Evolutionary conservation across 1,139 yeast species (phyloP), one percentile per base, ranked within the genome.

Genomic region (Keqinozyma sinolaborantium): DNA sequence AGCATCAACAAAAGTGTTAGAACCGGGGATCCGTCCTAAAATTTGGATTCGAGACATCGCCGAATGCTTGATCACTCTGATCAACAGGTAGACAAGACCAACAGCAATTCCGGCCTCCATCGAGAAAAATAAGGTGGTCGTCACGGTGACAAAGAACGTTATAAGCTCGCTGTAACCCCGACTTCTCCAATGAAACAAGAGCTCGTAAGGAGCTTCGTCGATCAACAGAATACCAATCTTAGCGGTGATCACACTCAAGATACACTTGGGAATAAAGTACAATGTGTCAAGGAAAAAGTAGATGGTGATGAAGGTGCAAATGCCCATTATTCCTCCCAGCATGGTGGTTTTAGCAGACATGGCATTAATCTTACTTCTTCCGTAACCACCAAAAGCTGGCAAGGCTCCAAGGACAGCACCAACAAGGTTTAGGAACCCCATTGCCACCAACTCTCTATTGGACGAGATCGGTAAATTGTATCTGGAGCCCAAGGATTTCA

Each of bases 331-430:
- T 3, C 80, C 78, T 0, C 95, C 95, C 27, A 95, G 77, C 58
- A 83, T 65, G 4, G 94, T 92, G 0, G 96, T 84, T 42, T 78
- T 78, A 0, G 95, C 97, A 8, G 92, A 79, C 29, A 87, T 65
- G 2, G 92, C 85, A 58, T 92, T 92, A 36, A 92, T 80, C 49
- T 85, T 90, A 23, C 95, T 82, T 51, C 98, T 73, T 2, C 97
- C 97, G 51, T 92, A 92, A 0, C 98, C 97, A 2, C 98, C 98
- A 67, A 90, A 90, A 1, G 95, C 79, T 0, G 98, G 97, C 10
- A 92, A 63, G 0, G 92, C 85, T 3, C 95, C 92, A 45, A 86
- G 78, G 14, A 77, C 39, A 2, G 87, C 74, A 2, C 83, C 81
- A 3, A 73, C 60, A 2, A 88, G 42, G 48, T 90, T 92, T 30